Percentiles rank a stretch among this genome's conserved stretches.
Conservation (phyloP, 2,329 filamentous ascomycete genomes). For the Hypoxylon sp. region DNA sequence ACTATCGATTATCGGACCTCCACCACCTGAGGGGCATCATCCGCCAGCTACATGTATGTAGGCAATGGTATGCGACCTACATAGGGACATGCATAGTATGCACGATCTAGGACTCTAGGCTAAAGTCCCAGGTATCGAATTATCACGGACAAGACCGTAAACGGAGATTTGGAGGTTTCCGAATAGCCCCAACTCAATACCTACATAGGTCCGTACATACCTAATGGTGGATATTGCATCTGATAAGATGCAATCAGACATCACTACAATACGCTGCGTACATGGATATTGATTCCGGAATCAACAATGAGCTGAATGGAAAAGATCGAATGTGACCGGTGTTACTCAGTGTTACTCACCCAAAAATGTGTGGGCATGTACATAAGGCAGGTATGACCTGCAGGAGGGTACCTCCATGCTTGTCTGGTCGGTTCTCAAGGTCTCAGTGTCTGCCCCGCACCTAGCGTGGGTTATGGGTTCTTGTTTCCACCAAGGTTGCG, state of each 20-base stretch:
- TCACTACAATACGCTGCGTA: too few relatives aligned
- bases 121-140: conserved; percentile 29
- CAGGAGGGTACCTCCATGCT: conserved; percentile 1
- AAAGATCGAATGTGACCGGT: too few relatives aligned
- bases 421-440: background rate
- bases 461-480: conserved; percentile 26
- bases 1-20: background rate
- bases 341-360: background rate
- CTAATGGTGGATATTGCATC: too few relatives aligned
- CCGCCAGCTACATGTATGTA: conserved; percentile 10
- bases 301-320: too few relatives aligned
- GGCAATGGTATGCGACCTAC: conserved; percentile 11
- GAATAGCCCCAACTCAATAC: too few relatives aligned
- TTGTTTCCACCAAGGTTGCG: conserved; percentile 38
- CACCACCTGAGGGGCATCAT: conserved; percentile 15
- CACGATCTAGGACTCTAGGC: conserved; percentile 19
- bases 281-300: too few relatives aligned
- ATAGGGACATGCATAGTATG: conserved; percentile 28
- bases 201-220: too few relatives aligned
- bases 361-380: background rate
- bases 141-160: conserved; percentile 1
- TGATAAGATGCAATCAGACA: too few relatives aligned
- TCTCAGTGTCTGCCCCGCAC: conserved; percentile 32
- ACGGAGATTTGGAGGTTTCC: conserved; percentile 14
- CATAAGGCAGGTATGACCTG: conserved; percentile 16